Evolutionary conservation across 2,329 filamentous ascomycete species (phyloP).

Genomic region (Penicillium concentricum): DNA sequence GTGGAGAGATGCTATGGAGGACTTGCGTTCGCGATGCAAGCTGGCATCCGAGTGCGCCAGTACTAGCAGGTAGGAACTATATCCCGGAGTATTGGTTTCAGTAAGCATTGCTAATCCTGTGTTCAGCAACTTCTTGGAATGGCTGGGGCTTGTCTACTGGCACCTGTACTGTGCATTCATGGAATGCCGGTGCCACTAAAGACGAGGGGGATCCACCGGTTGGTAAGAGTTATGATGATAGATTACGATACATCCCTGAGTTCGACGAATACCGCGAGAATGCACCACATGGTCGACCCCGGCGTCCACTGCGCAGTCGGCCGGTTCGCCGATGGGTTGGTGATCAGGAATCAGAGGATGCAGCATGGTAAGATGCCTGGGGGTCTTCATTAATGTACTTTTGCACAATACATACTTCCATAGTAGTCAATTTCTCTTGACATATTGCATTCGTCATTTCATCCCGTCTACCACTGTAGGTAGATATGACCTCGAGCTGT

Average conservation of each 20-base stretch:
- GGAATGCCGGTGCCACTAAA: slow-evolving; percentile 63
- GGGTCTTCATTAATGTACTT: not conserved
- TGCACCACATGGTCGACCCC: slow-evolving; percentile 8
- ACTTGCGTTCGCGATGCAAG: slow-evolving; percentile 84
- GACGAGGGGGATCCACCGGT: slow-evolving; percentile 64
- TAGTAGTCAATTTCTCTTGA: not conserved
- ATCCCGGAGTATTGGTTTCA: not conserved
- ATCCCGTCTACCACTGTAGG: not conserved
- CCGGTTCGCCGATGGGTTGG: slow-evolving; percentile 18
- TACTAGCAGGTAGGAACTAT: slow-evolving; percentile 62
- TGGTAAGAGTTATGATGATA: slow-evolving; percentile 61
- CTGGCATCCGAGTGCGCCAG: slow-evolving; percentile 83
- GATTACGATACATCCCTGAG: slow-evolving; percentile 51
- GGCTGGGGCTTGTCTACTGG: slow-evolving; percentile 70
- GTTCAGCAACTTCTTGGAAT: slow-evolving; percentile 75
- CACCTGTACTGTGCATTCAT: slow-evolving; percentile 75
- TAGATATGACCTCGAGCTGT: not conserved
- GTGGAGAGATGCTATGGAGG: slow-evolving; percentile 62
- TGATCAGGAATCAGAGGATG: slow-evolving; percentile 14
- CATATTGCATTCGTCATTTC: not conserved
- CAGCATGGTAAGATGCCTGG: slow-evolving; percentile 10
- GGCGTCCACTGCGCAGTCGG: slow-evolving; percentile 22
- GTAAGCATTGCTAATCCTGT: slow-evolving; percentile 3
- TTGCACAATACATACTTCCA: not conserved
- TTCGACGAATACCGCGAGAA: slow-evolving; percentile 40